A percentile compares a stretch with the other conserved stretches of the same genome.
These are phyloP conservation scores for Myxozyma kluyveri DNA, from an alignment of 805 yeast genomes.

Conservation along the genomic window DNA sequence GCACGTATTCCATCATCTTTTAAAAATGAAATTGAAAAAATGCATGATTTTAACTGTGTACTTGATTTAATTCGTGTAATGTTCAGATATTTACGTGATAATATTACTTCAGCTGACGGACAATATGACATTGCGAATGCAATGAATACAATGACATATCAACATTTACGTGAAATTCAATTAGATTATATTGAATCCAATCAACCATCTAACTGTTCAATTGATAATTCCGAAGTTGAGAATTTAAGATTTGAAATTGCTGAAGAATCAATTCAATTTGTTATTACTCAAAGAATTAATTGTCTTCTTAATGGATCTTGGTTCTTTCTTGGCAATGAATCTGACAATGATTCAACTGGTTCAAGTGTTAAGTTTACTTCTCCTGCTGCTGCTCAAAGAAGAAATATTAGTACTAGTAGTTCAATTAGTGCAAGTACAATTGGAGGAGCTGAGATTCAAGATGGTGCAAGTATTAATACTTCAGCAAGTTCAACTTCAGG, in stretches of 20 bases:
- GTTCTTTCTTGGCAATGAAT: conserved; percentile 4
- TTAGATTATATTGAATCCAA: conserved; percentile 3
- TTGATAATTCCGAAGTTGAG: conserved; percentile 7
- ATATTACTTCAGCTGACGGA: background rate
- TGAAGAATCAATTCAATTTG: conserved; percentile 5
- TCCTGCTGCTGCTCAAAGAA: no score
- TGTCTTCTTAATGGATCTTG: conserved; percentile 18
- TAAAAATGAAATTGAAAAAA: background rate
- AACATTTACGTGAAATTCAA: conserved; percentile 10
- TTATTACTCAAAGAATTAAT: conserved; percentile 12
- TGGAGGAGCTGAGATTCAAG: no score
- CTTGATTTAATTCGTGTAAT: conserved; percentile 11
- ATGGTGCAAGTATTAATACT: no score
- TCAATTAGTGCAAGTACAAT: no score
- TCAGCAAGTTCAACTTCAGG: no score
- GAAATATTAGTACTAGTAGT: no score
- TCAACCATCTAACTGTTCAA: background rate
- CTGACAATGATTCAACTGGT: background rate
- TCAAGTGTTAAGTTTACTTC: no score
- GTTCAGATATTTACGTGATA: background rate
- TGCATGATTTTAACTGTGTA: conserved; percentile 8
- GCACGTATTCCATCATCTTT: background rate
- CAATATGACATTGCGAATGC: background rate
- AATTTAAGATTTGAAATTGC: conserved; percentile 8
- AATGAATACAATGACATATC: conserved; percentile 1